Evolutionary conservation across 2,329 filamentous ascomycete species (phyloP).

Genomic region (Pseudodiploospora longispora): DNA sequence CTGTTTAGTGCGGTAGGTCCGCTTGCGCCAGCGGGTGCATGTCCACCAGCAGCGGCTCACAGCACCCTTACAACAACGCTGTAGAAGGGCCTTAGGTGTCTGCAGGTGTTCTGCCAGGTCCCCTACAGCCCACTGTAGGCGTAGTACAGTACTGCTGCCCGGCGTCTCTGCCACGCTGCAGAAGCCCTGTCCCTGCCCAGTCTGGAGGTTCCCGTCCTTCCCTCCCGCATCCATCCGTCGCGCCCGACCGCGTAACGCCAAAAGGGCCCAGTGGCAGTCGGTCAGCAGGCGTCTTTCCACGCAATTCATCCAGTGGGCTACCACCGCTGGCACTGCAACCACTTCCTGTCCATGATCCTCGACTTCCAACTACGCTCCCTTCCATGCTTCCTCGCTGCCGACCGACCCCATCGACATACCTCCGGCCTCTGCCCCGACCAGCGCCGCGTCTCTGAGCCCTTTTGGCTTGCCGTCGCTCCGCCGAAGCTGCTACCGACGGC

Average conservation of each 20-base stretch:
- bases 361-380: neutral
- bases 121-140: too few species aligned
- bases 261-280: neutral
- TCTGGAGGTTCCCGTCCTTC: slow-evolving; percentile 5
- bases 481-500: neutral
- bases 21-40: too few species aligned
- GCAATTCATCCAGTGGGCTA: neutral
- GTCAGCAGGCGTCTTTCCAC: neutral
- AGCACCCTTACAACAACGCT: too few species aligned
- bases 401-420: neutral
- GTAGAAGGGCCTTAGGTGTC: too few species aligned
- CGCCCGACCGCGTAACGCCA: slow-evolving; percentile 23
- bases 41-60: too few species aligned
- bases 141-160: too few species aligned
- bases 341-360: neutral
- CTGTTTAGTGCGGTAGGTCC: too few species aligned
- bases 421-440: neutral
- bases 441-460: neutral
- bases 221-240: slow-evolving; percentile 15
- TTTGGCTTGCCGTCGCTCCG: neutral
- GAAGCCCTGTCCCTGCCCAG: too few species aligned
- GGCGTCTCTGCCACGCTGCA: too few species aligned
- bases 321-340: neutral
- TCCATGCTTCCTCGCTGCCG: neutral
- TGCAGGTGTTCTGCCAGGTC: too few species aligned